Evolutionary conservation across 2,329 filamentous ascomycete genomes (phyloP), one percentile per base, ranked within the genome.

Genomic region (Amauroascus niger): DNA sequence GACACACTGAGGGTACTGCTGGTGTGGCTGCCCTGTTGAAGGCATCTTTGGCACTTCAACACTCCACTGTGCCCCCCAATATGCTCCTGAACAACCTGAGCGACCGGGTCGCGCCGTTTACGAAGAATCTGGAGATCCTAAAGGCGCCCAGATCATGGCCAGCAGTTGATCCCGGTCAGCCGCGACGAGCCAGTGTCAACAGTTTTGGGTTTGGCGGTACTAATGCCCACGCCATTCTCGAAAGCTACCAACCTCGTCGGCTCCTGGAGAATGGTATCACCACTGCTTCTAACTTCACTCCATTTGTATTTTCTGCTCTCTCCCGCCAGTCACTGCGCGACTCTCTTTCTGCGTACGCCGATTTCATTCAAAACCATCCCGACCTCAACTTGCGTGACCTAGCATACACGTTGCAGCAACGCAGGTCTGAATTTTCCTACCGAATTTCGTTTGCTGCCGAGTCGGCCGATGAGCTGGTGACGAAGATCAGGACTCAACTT

Each of bases 121-220:
- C 9, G 28, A 24, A 59, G 22, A 54, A 63, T 20, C 56, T 65
- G 1, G 16, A 57, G 14, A 60, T 66, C 16, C 48, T 60, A 18
- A 57, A 52, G 1, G 57, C 56, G 11, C 58, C 62, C 0, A 48
- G 52, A 8, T 28, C 57, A 53, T 69, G 61, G 64, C 61, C 66
- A 3, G 61, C 62, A 33, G 41, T 54, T 6, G 32, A 41, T 30
- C 26, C 9, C 26, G 26, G 26, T 1, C 56, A 59, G 33, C 49
- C 48, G 2, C 57, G 63, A 28, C 58, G 66, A 40, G 59, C 64
- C 7, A 67, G 64, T 35, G 58, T 70, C 18, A 70, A 67, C 50
- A 62, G 57, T 0, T 69, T 69, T 49, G 67, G 68, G 1, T 65
- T 67, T 45, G 63, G 62, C 22, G 62, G 63, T 13, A 58, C 57